Conservation (phyloP, 805 yeast species). For the Kurtzmaniella fragi region DNA sequence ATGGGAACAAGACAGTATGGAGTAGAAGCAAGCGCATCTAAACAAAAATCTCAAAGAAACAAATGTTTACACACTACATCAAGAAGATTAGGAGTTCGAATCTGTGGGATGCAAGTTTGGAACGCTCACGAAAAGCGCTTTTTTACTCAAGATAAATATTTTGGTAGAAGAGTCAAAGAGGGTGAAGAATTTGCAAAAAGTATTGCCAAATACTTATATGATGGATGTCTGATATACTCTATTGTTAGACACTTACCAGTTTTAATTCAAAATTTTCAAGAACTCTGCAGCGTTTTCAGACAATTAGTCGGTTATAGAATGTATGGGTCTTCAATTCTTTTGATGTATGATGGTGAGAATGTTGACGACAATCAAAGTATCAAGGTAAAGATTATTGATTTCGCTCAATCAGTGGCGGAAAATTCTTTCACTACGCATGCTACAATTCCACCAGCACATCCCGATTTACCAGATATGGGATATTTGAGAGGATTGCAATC, state of each 20-base stretch:
- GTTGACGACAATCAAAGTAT: conserved; percentile 10
- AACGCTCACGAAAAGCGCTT: conserved; percentile 40
- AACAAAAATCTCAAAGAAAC: conserved; percentile 70
- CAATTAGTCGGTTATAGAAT: conserved; percentile 71
- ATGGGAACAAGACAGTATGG: conserved; percentile 99
- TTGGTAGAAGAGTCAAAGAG: conserved; percentile 70
- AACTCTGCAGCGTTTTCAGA: conserved; percentile 50
- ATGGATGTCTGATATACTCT: conserved; percentile 58
- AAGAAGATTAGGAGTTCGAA: conserved; percentile 76
- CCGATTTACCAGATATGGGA: conserved; percentile 67
- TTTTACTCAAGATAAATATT: conserved; percentile 82
- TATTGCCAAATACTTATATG: conserved; percentile 71
- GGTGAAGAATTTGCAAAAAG: conserved; percentile 78
- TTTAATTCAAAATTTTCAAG: conserved; percentile 55
- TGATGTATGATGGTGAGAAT: conserved; percentile 78
- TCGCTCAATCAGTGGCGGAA: conserved; percentile 83
- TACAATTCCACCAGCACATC: conserved; percentile 69
- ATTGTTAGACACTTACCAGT: conserved; percentile 63
- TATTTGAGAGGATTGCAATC: conserved; percentile 77
- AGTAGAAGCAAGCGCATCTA: conserved; percentile 73
- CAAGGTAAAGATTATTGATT: conserved; percentile 79
- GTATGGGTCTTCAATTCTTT: conserved; percentile 83
- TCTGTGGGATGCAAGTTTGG: conserved; percentile 94
- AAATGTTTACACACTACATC: conserved; percentile 85
- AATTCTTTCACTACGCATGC: conserved; percentile 18